Conservation (phyloP, 768 basidiomycete species). For the Agaricus sinodeliciosus region DNA sequence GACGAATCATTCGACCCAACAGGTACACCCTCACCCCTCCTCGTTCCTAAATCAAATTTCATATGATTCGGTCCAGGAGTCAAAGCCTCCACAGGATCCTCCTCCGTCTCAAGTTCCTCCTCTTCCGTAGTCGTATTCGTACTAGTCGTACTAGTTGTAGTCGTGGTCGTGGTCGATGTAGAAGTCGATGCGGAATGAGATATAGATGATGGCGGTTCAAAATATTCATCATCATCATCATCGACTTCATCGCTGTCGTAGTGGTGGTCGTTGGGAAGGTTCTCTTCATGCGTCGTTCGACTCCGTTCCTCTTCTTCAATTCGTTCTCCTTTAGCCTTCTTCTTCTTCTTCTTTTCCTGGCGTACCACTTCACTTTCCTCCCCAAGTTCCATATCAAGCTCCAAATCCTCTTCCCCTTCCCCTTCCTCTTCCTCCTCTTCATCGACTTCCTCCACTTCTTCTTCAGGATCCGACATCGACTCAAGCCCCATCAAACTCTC, state of each 20-base stretch:
- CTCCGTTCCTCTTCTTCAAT: background rate
- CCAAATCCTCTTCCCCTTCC: slow-evolving; percentile 8
- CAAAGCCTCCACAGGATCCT: slow-evolving; percentile 63
- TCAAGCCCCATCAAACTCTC: slow-evolving; percentile 59
- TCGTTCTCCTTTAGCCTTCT: background rate
- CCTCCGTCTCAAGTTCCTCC: slow-evolving; percentile 55
- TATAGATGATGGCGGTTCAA: slow-evolving; percentile 31
- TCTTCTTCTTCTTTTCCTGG: background rate
- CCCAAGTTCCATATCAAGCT: slow-evolving; percentile 1
- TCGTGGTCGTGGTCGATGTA: slow-evolving; percentile 33
- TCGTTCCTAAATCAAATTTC: slow-evolving; percentile 19
- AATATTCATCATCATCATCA: slow-evolving; percentile 27
- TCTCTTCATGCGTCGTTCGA: too few relatives aligned
- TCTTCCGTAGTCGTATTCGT: slow-evolving; percentile 36
- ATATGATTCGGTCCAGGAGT: slow-evolving; percentile 54
- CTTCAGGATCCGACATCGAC: slow-evolving; percentile 76
- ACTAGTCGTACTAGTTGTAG: slow-evolving; percentile 35
- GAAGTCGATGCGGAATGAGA: slow-evolving; percentile 30
- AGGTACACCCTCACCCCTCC: too few relatives aligned
- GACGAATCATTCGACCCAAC: too few relatives aligned
- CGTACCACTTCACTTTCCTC: slow-evolving; percentile 22
- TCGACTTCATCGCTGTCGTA: slow-evolving; percentile 16
- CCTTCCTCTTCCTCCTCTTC: slow-evolving; percentile 21
- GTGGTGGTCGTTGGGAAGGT: background rate
- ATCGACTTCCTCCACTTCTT: slow-evolving; percentile 46